phyloP scores from a whole-genome alignment of 2,329 filamentous ascomycete genomes.

The Sporothrix phasma region DNA sequence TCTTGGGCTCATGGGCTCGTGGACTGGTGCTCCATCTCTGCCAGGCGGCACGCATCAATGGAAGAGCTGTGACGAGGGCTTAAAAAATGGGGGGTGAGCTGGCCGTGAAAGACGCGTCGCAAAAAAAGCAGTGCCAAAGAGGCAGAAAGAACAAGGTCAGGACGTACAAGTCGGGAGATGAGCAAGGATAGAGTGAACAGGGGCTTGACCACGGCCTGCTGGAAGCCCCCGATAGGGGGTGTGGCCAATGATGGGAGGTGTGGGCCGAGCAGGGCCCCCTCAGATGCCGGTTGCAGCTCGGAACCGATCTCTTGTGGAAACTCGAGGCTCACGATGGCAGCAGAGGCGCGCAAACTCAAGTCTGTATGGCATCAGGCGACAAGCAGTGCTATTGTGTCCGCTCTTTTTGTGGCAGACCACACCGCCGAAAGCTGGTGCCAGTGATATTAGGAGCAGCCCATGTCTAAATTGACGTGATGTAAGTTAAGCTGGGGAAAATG shows the following conservation, averaged over 20 bases:
- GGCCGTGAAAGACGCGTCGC: background rate
- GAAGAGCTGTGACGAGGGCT: background rate
- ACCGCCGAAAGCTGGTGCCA: background rate
- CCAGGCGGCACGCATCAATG: background rate
- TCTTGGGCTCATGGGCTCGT: too few relatives aligned
- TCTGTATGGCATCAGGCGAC: background rate
- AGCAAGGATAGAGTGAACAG: constrained; percentile 9
- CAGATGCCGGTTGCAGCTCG: background rate
- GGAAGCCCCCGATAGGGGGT: background rate
- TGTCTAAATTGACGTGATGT: constrained; percentile 2
- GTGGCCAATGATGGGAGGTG: background rate
- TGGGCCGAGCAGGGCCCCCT: background rate
- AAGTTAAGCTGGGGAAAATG: background rate
- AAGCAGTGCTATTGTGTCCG: background rate
- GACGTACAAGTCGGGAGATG: constrained; percentile 8
- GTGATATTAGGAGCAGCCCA: background rate
- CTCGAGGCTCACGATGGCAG: too few relatives aligned
- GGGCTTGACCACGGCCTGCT: background rate
- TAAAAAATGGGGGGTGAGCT: too few relatives aligned
- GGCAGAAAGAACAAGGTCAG: background rate
- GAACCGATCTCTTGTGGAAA: background rate
- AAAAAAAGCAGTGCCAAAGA: background rate
- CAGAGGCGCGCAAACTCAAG: background rate
- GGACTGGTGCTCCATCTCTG: background rate
- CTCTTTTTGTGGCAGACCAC: background rate